Base-by-base conservation (phyloP, 108 stramenopile species). In the Nitzschia palea region DNA sequence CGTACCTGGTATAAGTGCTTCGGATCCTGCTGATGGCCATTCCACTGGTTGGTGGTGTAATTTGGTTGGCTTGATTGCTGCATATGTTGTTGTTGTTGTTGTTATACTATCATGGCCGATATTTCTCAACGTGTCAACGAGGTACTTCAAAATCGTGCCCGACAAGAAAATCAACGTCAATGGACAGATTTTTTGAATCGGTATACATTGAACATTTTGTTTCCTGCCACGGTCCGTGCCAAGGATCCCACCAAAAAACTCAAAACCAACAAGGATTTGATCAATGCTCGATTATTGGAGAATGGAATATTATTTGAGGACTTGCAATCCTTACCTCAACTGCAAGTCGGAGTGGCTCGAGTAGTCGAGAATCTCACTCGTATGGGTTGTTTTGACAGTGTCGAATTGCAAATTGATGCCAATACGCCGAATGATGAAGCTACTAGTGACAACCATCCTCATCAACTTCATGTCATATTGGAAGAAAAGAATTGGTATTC, bases 401-500 rank as follows among this genome's bases (percentile, higher is more conserved):
- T 90, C 6, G 80, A 86, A 72, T 72, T 90, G 1, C 53, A 73
- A 43, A 28, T 90, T 25, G 55, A 4, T 34, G 56, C 50, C 17
- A 47, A 34, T 43, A 67, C n/a, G 51, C 15, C 37, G 34, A 18
- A 2, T 2, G 20, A 52, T 0, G 25, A 66, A 3, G 23, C 54
- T n/a, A 42, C 35, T 5, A 35, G 43, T 64, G 17, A 44, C 26
- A 27, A 54, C 35, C 40, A 65, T 50, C 44, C 62, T 0, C 66
- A 79, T 3, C 36, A 76, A 71, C 53, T 90, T 2, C 68, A 77
- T 6, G 85, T 93, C 0, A 52, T 73, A 15, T 58, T 94, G 30
- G 75, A 88, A 42, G 93, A 94, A 70, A 90, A 90, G 76, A 82
- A 82, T 9, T 94, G 89, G 93, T 94, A 90, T 63, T 76, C 74